Evolutionary conservation across 495 filamentous ascomycete species (phyloP).

Genomic region (Barbatosphaeria neglecta): DNA sequence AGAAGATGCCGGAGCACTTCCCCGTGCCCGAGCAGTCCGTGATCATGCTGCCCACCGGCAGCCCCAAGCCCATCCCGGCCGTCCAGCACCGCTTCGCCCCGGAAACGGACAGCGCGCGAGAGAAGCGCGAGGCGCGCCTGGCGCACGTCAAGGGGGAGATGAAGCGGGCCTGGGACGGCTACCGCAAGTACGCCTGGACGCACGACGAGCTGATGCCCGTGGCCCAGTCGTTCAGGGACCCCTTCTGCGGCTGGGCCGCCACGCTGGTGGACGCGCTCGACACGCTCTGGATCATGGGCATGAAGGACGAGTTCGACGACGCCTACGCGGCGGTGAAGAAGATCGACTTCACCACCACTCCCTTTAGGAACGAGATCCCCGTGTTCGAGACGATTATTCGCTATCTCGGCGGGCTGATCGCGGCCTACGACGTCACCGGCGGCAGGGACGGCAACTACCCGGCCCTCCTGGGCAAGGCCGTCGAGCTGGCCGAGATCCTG

Average conservation of each 20-base stretch:
- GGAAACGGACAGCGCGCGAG: slow-evolving; percentile 49
- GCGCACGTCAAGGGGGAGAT: slow-evolving; percentile 68
- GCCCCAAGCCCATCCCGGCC: slow-evolving; percentile 54
- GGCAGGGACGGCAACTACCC: slow-evolving; percentile 35
- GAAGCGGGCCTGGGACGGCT: slow-evolving; percentile 68
- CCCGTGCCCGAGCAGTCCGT: slow-evolving; percentile 56
- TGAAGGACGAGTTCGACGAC: slow-evolving; percentile 82
- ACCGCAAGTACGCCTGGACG: slow-evolving; percentile 70
- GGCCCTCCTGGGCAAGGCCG: slow-evolving; percentile 71
- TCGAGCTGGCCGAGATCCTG: slow-evolving; percentile 77
- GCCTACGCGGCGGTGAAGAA: slow-evolving; percentile 62
- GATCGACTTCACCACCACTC: slow-evolving; percentile 83
- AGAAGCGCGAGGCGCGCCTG: slow-evolving; percentile 50
- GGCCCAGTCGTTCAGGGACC: slow-evolving; percentile 48
- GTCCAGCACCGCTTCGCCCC: slow-evolving; percentile 62
- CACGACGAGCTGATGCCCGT: slow-evolving; percentile 76
- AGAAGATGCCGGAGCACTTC: slow-evolving; percentile 58
- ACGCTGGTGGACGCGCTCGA: slow-evolving; percentile 90
- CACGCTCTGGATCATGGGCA: slow-evolving; percentile 91
- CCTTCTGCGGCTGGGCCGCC: slow-evolving; percentile 91
- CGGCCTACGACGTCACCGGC: slow-evolving; percentile 72
- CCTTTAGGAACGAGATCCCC: slow-evolving; percentile 46
- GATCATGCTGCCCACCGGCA: slow-evolving; percentile 63
- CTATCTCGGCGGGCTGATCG: slow-evolving; percentile 74
- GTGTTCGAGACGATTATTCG: slow-evolving; percentile 85